Conservation (phyloP, 495 filamentous ascomycete species). For the Neurospora intermedia region DNA sequence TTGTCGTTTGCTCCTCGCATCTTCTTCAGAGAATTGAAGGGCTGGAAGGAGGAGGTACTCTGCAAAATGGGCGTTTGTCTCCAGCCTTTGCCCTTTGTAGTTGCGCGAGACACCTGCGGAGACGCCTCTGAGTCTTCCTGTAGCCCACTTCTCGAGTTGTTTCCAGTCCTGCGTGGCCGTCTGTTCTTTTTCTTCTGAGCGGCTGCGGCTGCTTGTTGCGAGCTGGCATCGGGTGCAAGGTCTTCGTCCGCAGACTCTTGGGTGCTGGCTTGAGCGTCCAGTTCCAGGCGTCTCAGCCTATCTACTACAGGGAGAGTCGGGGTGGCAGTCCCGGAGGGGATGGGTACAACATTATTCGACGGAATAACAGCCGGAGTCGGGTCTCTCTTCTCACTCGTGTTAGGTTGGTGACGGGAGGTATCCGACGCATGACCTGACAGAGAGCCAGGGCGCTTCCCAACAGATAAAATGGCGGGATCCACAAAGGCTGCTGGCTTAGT, state of each 20-base stretch:
- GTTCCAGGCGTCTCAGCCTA: conserved; percentile 9
- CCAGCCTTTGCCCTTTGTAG: conserved; percentile 53
- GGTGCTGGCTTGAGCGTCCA: neutral
- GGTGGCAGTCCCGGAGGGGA: conserved; percentile 5
- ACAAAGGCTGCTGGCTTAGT: conserved; percentile 25
- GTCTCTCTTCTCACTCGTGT: conserved; percentile 28
- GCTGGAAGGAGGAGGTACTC: conserved; percentile 45
- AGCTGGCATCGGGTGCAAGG: conserved; percentile 3
- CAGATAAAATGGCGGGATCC: conserved; percentile 45
- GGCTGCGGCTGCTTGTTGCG: conserved; percentile 8
- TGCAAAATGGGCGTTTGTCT: conserved; percentile 71
- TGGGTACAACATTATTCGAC: neutral
- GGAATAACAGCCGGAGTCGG: conserved; percentile 10
- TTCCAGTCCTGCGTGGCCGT: conserved; percentile 10
- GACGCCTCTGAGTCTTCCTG: conserved; percentile 16
- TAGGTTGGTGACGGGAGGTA: conserved; percentile 14
- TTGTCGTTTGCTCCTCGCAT: conserved; percentile 52
- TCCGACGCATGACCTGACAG: conserved; percentile 8
- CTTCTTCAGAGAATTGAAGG: conserved; percentile 44
- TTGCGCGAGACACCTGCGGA: conserved; percentile 7
- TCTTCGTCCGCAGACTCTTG: conserved; percentile 16
- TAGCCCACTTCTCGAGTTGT: neutral
- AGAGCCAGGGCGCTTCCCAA: conserved; percentile 27
- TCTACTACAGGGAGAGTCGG: conserved; percentile 3
- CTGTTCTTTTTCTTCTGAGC: conserved; percentile 16